phyloP scores from a whole-genome alignment of 2,329 filamentous ascomycete species.

The Parastagonospora nodorum region DNA sequence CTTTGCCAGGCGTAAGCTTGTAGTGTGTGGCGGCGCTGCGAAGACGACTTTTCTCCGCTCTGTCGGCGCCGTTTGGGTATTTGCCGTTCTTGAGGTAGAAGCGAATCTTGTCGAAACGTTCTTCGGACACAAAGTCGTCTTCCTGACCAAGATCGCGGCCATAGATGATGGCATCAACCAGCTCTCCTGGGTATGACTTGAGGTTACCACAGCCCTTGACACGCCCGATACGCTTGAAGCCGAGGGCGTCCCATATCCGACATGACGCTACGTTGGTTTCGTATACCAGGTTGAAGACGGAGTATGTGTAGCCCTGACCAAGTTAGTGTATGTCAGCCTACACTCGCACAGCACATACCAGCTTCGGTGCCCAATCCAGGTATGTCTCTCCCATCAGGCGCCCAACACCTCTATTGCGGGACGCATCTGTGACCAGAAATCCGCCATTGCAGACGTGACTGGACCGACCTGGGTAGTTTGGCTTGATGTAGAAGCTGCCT shows the following conservation, averaged over 20 bases:
- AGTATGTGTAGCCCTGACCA: conserved; percentile 78
- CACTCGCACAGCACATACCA: conserved; percentile 39
- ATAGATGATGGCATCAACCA: conserved; percentile 59
- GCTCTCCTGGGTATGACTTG: conserved; percentile 52
- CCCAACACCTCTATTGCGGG: conserved; percentile 56
- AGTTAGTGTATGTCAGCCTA: conserved; percentile 8
- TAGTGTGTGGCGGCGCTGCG: conserved; percentile 95
- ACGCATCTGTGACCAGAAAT: conserved; percentile 55
- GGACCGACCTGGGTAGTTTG: conserved; percentile 88
- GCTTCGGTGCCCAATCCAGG: conserved; percentile 58
- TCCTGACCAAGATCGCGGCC: conserved; percentile 67
- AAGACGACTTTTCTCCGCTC: conserved; percentile 92
- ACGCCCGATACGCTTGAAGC: conserved; percentile 89
- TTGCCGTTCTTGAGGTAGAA: conserved; percentile 95
- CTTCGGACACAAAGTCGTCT: conserved; percentile 87
- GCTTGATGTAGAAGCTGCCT: conserved; percentile 92
- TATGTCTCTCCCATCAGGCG: conserved; percentile 59
- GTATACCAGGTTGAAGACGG: conserved; percentile 92
- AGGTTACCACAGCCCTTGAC: conserved; percentile 63
- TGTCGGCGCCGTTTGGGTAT: conserved; percentile 90
- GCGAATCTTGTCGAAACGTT: conserved; percentile 98
- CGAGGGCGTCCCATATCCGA: conserved; percentile 88
- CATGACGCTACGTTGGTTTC: conserved; percentile 91
- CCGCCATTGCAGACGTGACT: conserved; percentile 82
- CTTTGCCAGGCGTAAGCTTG: conserved; percentile 67